Base-by-base conservation (phyloP, 2,329 filamentous ascomycete genomes). In the Xylariaceae sp. region DNA sequence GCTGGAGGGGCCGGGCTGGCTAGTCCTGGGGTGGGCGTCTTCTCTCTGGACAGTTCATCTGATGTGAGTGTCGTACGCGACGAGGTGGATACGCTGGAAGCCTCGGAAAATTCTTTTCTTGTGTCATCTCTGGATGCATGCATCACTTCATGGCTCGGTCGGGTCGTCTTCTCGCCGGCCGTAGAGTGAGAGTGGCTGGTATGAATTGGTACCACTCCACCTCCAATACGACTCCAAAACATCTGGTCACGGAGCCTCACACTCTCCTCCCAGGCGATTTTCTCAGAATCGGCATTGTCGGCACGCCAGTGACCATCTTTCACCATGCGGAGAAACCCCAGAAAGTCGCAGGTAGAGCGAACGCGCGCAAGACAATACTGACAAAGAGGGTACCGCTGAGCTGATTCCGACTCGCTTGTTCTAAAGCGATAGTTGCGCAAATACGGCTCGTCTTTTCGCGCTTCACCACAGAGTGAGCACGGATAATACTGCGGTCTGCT, bases 201-300 rank as follows among this genome's bases (percentile, higher is more conserved):
- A 10, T 65, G 63, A 9, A 80, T 76, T 1, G 92, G 94, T 12
- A 97, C 74, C 2, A 99, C 90, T 13, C 94, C 94, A 26, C 92
- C 94, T 22, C 92, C 92, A 49, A 99, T 84, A 51, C 94, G 83
- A 47, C 89, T 84, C 94, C 94, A 99, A 69, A 99, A 99, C 88
- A 99, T 96, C 63, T 92, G 86, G 70, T 99, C 94, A 47, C 94
- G 80, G 45, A 97, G 72, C 29, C 87, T 83, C 10, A 96, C 88
- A 53, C 90, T 90, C 74, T 99, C 94, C 68, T 97, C 92, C 94
- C 94, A 99, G 0, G 91, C 90, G 26, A 84, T 83, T 66, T 88
- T 89, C 71, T 95, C 89, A 32, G 91, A 88, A 47, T 94, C 89
- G 37, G 87, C 83, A 53, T 88, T 88, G 44, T 92, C 88, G 12